Evolutionary conservation across 1,139 yeast genomes (phyloP).

Genomic region (Sugiyamaella grinbergsii): DNA sequence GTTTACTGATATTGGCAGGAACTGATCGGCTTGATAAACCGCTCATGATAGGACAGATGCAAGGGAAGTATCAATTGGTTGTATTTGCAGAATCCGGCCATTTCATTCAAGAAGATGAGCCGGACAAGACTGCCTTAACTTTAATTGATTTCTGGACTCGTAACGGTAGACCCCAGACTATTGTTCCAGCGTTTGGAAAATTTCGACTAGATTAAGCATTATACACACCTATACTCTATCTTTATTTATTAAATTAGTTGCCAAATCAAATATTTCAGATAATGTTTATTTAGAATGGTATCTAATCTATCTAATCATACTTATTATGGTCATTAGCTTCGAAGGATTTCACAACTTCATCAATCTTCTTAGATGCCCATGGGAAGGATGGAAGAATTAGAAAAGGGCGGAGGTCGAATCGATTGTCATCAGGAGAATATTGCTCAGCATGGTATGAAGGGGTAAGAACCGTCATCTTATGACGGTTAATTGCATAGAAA

Average conservation of each 20-base stretch:
- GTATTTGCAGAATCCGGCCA: conserved; percentile 87
- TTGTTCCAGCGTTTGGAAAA: conserved; percentile 39
- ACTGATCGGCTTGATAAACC: conserved; percentile 84
- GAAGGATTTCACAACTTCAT: conserved; percentile 55
- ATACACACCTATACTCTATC: neutral
- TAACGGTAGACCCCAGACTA: conserved; percentile 45
- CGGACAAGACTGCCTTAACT: conserved; percentile 58
- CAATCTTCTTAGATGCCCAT: conserved; percentile 88
- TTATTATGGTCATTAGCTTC: conserved; percentile 23
- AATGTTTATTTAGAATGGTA: neutral
- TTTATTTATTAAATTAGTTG: neutral
- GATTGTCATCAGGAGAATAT: conserved; percentile 95
- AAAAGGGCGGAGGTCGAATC: conserved; percentile 93
- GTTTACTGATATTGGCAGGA: conserved; percentile 81
- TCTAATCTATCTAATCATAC: conserved; percentile 1
- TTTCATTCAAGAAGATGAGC: conserved; percentile 88
- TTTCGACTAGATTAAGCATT: conserved; percentile 28
- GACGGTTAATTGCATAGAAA: conserved; percentile 92
- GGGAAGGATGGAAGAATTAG: conserved; percentile 88
- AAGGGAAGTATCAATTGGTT: conserved; percentile 80
- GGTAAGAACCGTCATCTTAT: conserved; percentile 93
- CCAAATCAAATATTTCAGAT: neutral
- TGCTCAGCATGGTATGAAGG: conserved; percentile 98
- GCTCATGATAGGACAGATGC: conserved; percentile 95
- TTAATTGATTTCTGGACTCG: conserved; percentile 57